phyloP scores from a whole-genome alignment of 345 rosid genomes.

The Acer saccharum region DNA sequence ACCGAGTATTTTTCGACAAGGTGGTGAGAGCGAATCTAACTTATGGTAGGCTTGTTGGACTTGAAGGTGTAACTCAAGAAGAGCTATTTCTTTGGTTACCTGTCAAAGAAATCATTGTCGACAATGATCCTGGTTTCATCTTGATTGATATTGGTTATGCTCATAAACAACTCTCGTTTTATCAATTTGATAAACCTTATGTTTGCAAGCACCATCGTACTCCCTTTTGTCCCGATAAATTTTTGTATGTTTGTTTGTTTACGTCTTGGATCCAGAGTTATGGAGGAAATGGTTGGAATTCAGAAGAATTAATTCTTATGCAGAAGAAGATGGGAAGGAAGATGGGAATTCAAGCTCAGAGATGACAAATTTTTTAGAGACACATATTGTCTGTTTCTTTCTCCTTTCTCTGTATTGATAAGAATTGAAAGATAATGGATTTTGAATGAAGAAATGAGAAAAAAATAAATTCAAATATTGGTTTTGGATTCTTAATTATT shows the following conservation, averaged over 20 bases:
- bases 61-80: slow-evolving; percentile 75
- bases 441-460: slow-evolving; percentile 16
- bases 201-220: slow-evolving; percentile 64
- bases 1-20: slow-evolving; percentile 65
- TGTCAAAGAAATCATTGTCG: slow-evolving; percentile 67
- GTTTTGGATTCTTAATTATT: slow-evolving; percentile 7
- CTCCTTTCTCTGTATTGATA: not conserved
- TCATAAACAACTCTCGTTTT: slow-evolving; percentile 74
- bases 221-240: not conserved
- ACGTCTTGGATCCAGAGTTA: not conserved
- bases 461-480: not conserved
- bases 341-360: slow-evolving; percentile 40
- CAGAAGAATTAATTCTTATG: slow-evolving; percentile 31
- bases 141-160: slow-evolving; percentile 83
- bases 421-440: slow-evolving; percentile 17
- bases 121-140: slow-evolving; percentile 74
- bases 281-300: slow-evolving; percentile 10
- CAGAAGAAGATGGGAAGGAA: slow-evolving; percentile 50
- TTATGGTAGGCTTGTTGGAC: slow-evolving; percentile 78
- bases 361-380: slow-evolving; percentile 36
- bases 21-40: slow-evolving; percentile 77
- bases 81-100: slow-evolving; percentile 92
- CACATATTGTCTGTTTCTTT: not conserved
- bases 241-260: not conserved
- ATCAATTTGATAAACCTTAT: slow-evolving; percentile 90